Evolutionary conservation across 2,329 filamentous ascomycete genomes (phyloP).

Genomic region (Gnomoniopsis smithogilvyi): DNA sequence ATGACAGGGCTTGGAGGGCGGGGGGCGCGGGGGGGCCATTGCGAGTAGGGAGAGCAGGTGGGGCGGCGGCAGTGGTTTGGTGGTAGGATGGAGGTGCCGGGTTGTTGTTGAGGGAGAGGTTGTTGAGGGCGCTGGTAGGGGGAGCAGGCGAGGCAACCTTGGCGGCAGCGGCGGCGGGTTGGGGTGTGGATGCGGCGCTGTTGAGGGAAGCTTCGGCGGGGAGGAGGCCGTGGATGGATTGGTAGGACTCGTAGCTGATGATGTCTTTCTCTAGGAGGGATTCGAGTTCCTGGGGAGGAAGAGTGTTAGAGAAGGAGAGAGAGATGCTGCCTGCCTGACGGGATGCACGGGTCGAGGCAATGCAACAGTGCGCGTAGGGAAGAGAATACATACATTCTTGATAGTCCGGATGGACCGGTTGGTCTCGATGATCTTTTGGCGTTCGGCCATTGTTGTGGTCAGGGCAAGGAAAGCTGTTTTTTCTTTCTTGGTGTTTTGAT

Average conservation of each 20-base stretch:
- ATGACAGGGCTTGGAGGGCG: constrained; percentile 56
- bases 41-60: constrained; percentile 26
- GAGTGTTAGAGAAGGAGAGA: constrained; percentile 19
- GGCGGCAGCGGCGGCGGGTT: constrained; percentile 23
- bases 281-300: constrained; percentile 73
- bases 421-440: constrained; percentile 62
- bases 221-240: constrained; percentile 70
- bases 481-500: neutral
- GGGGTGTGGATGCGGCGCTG: constrained; percentile 38
- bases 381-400: constrained; percentile 64
- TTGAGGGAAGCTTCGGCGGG: constrained; percentile 65
- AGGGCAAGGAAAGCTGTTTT: neutral
- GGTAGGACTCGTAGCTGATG: constrained; percentile 72
- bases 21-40: constrained; percentile 33
- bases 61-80: constrained; percentile 37
- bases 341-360: too few species aligned
- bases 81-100: constrained; percentile 50
- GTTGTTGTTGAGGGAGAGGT: constrained; percentile 34
- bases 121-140: constrained; percentile 38
- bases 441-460: constrained; percentile 33
- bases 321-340: neutral
- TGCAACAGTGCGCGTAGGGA: too few species aligned
- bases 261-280: constrained; percentile 79
- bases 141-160: constrained; percentile 23
- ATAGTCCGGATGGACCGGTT: constrained; percentile 85